A percentile compares a stretch with the other conserved stretches of the same genome.
Evolutionary conservation across 306 rosid species (phyloP).

Genomic region (Acmispon strigosus): DNA sequence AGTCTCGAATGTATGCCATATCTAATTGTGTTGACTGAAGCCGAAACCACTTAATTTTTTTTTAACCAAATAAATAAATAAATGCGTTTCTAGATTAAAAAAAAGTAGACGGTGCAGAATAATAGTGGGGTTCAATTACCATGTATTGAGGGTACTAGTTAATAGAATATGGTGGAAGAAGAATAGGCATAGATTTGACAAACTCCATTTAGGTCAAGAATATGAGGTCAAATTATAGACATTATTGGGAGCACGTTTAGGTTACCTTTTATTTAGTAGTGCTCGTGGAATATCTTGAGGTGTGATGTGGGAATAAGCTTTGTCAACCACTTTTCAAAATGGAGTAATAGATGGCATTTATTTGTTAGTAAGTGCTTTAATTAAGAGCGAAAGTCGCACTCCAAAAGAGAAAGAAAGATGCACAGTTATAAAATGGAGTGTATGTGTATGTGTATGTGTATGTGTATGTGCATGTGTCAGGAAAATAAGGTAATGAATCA

Average conservation of each 20-base stretch:
- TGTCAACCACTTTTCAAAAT: constrained; percentile 18
- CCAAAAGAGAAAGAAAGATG: too few species aligned
- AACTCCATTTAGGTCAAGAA: neutral
- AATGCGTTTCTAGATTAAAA: neutral
- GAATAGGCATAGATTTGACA: neutral
- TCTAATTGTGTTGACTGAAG: too few species aligned
- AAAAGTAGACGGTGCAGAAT: neutral
- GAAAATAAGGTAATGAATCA: neutral
- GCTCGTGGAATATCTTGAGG: constrained; percentile 1
- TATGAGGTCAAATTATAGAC: neutral
- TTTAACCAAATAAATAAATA: too few species aligned
- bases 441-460: neutral
- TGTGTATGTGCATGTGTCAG: neutral
- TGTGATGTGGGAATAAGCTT: neutral
- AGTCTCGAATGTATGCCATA: too few species aligned
- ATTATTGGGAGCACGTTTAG: neutral
- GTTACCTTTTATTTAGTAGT: neutral
- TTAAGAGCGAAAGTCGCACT: neutral
- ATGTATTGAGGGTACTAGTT: neutral
- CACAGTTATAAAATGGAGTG: too few species aligned
- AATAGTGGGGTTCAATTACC: neutral
- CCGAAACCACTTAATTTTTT: too few species aligned
- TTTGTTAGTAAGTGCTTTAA: neutral
- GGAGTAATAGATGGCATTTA: neutral
- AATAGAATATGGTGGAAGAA: neutral